Evolutionary conservation across 2,329 filamentous ascomycete genomes (phyloP).

Genomic region (Diaporthe humulicola): DNA sequence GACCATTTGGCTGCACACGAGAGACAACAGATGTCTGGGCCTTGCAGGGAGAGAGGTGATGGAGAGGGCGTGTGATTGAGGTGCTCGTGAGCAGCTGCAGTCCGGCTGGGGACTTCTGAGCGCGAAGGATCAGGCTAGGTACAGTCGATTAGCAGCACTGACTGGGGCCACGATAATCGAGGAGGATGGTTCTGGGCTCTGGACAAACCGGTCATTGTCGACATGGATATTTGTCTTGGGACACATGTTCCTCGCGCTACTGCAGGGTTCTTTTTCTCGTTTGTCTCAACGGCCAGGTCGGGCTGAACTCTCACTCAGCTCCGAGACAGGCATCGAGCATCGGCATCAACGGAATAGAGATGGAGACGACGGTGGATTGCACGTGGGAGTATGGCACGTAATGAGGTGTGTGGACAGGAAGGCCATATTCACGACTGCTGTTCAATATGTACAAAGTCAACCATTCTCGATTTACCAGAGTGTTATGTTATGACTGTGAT

Average conservation of each 20-base stretch:
- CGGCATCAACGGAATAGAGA: background rate
- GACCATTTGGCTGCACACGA: background rate
- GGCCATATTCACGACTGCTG: too few relatives aligned
- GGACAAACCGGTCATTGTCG: background rate
- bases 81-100: background rate
- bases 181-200: background rate
- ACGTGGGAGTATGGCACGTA: background rate
- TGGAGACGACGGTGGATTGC: background rate
- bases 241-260: background rate
- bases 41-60: background rate
- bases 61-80: constrained; percentile 1
- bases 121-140: constrained; percentile 20
- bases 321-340: background rate
- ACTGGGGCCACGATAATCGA: background rate
- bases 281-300: background rate
- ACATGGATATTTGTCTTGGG: background rate
- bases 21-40: background rate
- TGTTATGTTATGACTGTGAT: background rate
- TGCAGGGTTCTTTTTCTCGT: constrained; percentile 1
- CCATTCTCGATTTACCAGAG: background rate
- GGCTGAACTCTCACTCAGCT: background rate
- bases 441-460: background rate
- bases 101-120: background rate
- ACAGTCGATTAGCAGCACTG: background rate
- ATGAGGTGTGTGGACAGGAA: background rate